Evolutionary conservation across 192 early-diverging fungal species (phyloP).

Genomic region (Chytriomyces sp.): DNA sequence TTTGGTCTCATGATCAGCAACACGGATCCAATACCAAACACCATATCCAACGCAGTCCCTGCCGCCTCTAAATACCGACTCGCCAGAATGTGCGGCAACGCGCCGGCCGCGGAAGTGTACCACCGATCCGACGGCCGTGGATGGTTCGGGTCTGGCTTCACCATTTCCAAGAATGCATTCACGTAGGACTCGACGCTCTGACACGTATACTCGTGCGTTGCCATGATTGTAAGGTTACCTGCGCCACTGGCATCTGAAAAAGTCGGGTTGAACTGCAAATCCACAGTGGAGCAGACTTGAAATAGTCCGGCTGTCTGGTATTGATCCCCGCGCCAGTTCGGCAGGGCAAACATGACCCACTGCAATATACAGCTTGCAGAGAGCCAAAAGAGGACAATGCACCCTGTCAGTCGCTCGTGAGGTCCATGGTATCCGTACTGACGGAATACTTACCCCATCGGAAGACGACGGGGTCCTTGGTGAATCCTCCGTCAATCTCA

Average conservation of each 20-base stretch:
- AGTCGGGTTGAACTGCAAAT: constrained; percentile 10
- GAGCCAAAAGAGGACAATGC: not conserved
- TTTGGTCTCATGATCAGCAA: constrained; percentile 1
- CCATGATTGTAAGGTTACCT: constrained; percentile 1
- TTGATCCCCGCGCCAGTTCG: not conserved
- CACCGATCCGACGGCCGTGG: constrained; percentile 6
- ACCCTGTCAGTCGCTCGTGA: not conserved
- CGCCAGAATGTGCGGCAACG: not conserved
- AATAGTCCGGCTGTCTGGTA: constrained; percentile 1
- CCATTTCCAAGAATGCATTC: not conserved
- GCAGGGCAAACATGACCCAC: not conserved
- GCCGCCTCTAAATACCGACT: not conserved
- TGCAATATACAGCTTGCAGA: not conserved
- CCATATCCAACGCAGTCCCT: constrained; percentile 3
- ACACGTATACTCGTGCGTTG: not conserved
- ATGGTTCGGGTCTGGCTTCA: not conserved
- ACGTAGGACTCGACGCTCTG: not conserved
- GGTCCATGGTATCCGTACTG: not conserved
- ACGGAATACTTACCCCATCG: not conserved
- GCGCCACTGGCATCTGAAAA: not conserved
- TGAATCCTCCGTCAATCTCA: not conserved
- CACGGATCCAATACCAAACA: constrained; percentile 3
- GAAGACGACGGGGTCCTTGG: not conserved
- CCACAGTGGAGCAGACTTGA: constrained; percentile 8
- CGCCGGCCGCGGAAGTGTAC: not conserved